Evolutionary conservation across 495 filamentous ascomycete genomes (phyloP), one percentile per base, ranked within the genome.

Genomic region (Xylaria sp.): DNA sequence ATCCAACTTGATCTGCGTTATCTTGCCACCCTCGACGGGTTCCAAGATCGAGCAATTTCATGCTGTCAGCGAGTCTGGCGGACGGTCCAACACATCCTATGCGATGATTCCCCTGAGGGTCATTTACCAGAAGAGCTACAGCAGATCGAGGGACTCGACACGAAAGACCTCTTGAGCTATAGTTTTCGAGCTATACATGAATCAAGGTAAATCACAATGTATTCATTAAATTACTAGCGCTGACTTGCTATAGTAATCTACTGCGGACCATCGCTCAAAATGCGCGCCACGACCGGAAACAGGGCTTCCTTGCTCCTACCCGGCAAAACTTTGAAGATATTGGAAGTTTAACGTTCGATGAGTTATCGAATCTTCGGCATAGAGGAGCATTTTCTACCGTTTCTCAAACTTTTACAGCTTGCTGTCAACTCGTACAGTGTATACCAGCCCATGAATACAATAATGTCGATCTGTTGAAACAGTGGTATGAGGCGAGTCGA

Each of bases 341-440:
- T 21, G 94, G 94, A 24, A 80, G 86, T 24, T 80, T 94, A 0
- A 89, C 91, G 53, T 96, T 98, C 74, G 87, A 86, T 29, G 93
- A 98, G 78, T 84, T 99, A 3, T 89, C 93, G 0, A 90, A 89
- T 52, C 86, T 98, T 59, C 89, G 96, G 15, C 96, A 99, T 78
- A 87, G 96, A 69, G 96, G 96, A 62, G 96, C 96, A 21, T 98
- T 98, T 76, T 95, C 94, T 0, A 94, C 94, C 7, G 95, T 98
- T 4, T 92, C 96, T 7, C 90, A 92, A 65, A 97, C 94, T 0
- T 98, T 97, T 75, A 85, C 90, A 1, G 86, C 85, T 21, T 95
- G 93, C 72, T 98, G 95, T 76, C 81, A 85, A 80, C 73, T 90
- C 75, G 74, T 80, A 65, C 70, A 85, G 85, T 76, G 80, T 75